A percentile compares a stretch with the other conserved stretches of the same genome.
These are phyloP conservation scores for Phytophthora aleatoria DNA, from an alignment of 352 stramenopile species.

Conservation along the genomic window DNA sequence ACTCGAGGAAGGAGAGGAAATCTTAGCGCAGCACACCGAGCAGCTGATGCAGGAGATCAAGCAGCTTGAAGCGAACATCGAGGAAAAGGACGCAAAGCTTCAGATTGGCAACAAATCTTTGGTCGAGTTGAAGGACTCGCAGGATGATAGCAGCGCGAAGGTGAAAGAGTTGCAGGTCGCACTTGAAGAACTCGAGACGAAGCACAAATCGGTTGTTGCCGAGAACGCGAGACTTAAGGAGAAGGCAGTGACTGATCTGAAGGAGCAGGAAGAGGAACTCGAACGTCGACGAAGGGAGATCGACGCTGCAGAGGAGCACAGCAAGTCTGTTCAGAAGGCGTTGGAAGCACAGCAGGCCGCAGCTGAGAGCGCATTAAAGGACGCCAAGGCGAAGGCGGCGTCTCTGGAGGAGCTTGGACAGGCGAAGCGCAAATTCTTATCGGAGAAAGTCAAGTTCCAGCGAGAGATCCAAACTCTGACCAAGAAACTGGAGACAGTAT, in stretches of 20 bases:
- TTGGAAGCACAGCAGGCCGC: slow-evolving; percentile 32
- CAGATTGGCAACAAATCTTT: slow-evolving; percentile 20
- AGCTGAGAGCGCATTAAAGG: slow-evolving; percentile 32
- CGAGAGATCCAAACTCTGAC: slow-evolving; percentile 37
- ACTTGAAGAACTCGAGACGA: slow-evolving; percentile 26
- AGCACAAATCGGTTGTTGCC: slow-evolving; percentile 31
- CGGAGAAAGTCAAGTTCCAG: slow-evolving; percentile 64
- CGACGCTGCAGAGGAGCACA: slow-evolving; percentile 23
- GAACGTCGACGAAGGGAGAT: slow-evolving; percentile 27
- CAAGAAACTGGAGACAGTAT: slow-evolving; percentile 52
- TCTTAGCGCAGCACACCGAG: slow-evolving; percentile 32
- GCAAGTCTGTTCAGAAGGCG: slow-evolving; percentile 27
- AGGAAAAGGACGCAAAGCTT: slow-evolving; percentile 35
- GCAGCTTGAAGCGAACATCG: slow-evolving; percentile 23
- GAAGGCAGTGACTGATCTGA: slow-evolving; percentile 26
- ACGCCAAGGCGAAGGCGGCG: slow-evolving; percentile 34
- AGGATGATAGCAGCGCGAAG: slow-evolving; percentile 21
- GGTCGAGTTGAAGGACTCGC: slow-evolving; percentile 16
- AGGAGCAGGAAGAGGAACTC: slow-evolving; percentile 32
- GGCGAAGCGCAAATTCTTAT: slow-evolving; percentile 47
- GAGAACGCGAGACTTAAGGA: slow-evolving; percentile 34
- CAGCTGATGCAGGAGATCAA: slow-evolving; percentile 40
- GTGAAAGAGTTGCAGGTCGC: slow-evolving; percentile 29
- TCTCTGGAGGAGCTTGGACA: slow-evolving; percentile 33
- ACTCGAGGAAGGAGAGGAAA: slow-evolving; percentile 32